These are phyloP conservation scores for Kalmanozyma brasiliensis DNA, from an alignment of 1,284 basidiomycete species.

Conservation along the genomic window DNA sequence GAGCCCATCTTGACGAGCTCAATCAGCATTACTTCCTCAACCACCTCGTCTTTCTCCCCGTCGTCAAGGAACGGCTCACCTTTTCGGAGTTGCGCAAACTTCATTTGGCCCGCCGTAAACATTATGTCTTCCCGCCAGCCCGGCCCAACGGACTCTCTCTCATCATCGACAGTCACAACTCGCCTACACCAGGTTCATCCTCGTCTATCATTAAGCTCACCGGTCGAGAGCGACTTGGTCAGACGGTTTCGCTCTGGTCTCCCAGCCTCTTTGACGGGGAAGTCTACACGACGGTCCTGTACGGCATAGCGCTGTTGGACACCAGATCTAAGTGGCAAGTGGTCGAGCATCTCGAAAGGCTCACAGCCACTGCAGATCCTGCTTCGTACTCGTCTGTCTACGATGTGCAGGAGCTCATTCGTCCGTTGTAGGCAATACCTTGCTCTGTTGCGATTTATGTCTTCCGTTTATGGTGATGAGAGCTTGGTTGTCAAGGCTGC, in stretches of 20 bases:
- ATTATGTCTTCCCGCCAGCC: neutral
- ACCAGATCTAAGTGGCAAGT: neutral
- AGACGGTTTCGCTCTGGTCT: constrained; percentile 5
- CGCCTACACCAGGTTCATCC: no score
- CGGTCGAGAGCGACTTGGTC: neutral
- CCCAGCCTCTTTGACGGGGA: constrained; percentile 2
- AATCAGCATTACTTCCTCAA: constrained; percentile 8
- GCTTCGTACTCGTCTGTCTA: no score
- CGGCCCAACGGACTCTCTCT: neutral
- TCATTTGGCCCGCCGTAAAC: neutral
- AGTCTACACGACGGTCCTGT: constrained; percentile 3
- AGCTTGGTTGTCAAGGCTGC: no score
- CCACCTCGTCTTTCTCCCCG: constrained; percentile 6
- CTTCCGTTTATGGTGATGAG: no score
- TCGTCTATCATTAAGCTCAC: neutral
- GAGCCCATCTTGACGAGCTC: constrained; percentile 1
- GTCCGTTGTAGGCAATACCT: no score
- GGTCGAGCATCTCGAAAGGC: neutral
- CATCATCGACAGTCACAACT: neutral
- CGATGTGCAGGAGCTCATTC: no score
- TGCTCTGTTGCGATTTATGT: no score
- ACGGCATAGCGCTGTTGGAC: neutral
- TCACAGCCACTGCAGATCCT: no score
- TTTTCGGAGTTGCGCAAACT: neutral
- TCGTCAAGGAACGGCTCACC: neutral